Evolutionary conservation across 345 rosid genomes (phyloP).

Genomic region (Pugionium dolabratum): DNA sequence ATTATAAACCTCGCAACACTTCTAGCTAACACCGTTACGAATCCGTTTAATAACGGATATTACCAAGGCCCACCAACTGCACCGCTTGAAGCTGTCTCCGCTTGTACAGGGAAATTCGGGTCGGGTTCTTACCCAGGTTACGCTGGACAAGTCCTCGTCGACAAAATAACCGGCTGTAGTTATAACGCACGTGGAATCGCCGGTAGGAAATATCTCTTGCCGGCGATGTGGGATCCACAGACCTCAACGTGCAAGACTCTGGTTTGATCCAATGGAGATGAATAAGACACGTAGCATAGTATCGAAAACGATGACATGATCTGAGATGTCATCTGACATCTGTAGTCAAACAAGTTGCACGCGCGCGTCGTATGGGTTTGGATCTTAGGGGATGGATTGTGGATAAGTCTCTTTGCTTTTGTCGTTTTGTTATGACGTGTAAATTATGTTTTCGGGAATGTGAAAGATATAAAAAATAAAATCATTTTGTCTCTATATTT

Average conservation of each 20-base stretch:
- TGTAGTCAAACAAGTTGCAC: conserved; percentile 22
- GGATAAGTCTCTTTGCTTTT: conserved; percentile 36
- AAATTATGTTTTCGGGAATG: conserved; percentile 31
- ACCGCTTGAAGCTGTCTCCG: conserved; percentile 78
- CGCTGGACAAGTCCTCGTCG: conserved; percentile 59
- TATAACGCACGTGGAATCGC: conserved; percentile 58
- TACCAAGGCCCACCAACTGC: conserved; percentile 68
- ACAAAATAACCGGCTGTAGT: conserved; percentile 63
- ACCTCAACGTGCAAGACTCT: conserved; percentile 62
- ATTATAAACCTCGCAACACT: conserved; percentile 76
- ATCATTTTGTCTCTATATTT: too few species aligned
- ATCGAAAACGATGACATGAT: neutral
- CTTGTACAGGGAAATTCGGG: conserved; percentile 76
- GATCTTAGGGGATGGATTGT: too few species aligned
- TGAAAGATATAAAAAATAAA: conserved; percentile 19
- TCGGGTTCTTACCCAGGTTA: conserved; percentile 79
- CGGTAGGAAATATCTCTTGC: conserved; percentile 69
- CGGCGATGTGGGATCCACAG: conserved; percentile 91
- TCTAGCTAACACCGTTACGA: conserved; percentile 74
- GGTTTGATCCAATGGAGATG: conserved; percentile 39
- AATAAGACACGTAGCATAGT: conserved; percentile 22
- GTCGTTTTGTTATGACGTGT: conserved; percentile 40
- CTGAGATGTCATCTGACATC: conserved; percentile 28
- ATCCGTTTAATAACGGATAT: conserved; percentile 76
- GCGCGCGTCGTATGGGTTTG: conserved; percentile 27